Evolutionary conservation across 441 rosid species (phyloP), one percentile per base, ranked within the genome.

Genomic region (Capsella rubella): DNA sequence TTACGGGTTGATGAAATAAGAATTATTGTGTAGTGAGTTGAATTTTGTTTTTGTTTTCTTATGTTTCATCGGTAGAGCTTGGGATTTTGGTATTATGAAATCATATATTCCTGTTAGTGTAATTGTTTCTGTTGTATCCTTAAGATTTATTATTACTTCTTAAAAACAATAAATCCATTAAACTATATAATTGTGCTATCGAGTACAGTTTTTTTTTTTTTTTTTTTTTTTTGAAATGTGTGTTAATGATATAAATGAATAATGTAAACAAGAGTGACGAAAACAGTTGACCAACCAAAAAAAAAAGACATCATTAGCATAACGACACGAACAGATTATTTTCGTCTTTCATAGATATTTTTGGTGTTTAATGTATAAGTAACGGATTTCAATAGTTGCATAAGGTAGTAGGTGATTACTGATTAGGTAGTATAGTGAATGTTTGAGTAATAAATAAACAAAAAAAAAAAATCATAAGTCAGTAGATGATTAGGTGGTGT

Each of bases 1-100:
- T 50, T 34, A 34, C n/a, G 46, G 15, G 46, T 42, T 64, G 25
- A 18, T 74, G 58, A 70, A 4, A 71, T 60, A 43, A 50, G 50
- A 40, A 16, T 42, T 62, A 4, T 57, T 49, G 61, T 74, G 21
- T 67, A 58, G 73, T 31, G 73, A 74, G 73, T 58, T 50, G 57
- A 18, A 14, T 29, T 73, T 27, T 53, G 34, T 13, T 40, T 31
- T 50, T 21, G 4, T 2, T 12, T 67, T 31, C 25, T 21, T 21
- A 21, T 34, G 50, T 46, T 39, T 54, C 15, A 35, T 27, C 9
- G 42, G 16, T 56, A 65, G 27, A 16, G 77, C 2, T 37, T 57
- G 60, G 49, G 46, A 47, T 2, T 65, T 73, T 65, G 65, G 52
- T 65, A 56, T 64, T 18, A 3, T 46, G 40, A 32, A 6, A 53